Evolutionary conservation across 208 protist species (phyloP), one percentile per base, ranked within the genome.

Genomic region (Crithidia brevicula): DNA sequence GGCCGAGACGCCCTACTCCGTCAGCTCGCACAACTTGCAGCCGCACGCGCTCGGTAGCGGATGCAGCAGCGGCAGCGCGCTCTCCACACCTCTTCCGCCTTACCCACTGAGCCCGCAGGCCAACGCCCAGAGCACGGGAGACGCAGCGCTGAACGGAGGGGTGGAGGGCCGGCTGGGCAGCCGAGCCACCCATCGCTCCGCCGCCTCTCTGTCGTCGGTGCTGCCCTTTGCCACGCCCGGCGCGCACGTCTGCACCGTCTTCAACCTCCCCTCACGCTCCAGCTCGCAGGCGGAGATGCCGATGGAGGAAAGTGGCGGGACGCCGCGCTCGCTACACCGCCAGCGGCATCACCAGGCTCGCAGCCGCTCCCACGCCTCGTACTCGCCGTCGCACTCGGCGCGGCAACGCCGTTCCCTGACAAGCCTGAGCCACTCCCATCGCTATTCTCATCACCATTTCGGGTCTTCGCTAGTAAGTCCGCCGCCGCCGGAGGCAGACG

Each of bases 51-150:
- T 54, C 13, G 11, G n/a, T 20, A 65, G 59, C 22, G 59, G 45
- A 4, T 31, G 59, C 31, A 65, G 59, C 59, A 53, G 46, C n/a
- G n/a, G n/a, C 59, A 65, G 59, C 15, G 46, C 33, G 22, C 13
- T 65, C 45, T 54, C 59, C 9, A 65, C 59, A 1, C 43, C 59
- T 11, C 43, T 46, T 4, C 33, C 33, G 11, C 2, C 59, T 31
- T 7, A 45, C 33, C 51, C 16, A 42, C 31, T 7, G 42, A 31
- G 5, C 9, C 27, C 18, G 2, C 27, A n/a, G n/a, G n/a, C n/a
- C n/a, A n/a, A n/a, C n/a, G n/a, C n/a, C n/a, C n/a, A n/a, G n/a
- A n/a, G n/a, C n/a, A n/a, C n/a, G n/a, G 46, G 7, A 23, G 46
- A 51, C 1, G 46, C 22, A 28, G 30, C 49, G 25, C 34, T 7